These are phyloP conservation scores for Coleophoma eucalyptorum DNA, from an alignment of 2,329 filamentous ascomycete species.

Conservation along the genomic window DNA sequence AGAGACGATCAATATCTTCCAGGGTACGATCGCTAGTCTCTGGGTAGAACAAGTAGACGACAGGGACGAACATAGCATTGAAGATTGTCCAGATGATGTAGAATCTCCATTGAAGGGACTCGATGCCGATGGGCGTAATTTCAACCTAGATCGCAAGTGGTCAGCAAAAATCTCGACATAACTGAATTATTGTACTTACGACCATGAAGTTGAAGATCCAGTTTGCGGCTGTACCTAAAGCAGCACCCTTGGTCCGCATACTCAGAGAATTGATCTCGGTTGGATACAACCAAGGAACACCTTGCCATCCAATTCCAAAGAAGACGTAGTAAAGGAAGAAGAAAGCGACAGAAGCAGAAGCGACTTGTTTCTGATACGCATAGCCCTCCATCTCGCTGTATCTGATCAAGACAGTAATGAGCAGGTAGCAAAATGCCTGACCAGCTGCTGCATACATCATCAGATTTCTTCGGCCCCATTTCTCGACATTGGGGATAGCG, in stretches of 20 bases:
- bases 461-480: neutral
- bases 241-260: slow-evolving; percentile 30
- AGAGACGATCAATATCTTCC: slow-evolving; percentile 6
- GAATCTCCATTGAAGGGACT: slow-evolving; percentile 37
- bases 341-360: neutral
- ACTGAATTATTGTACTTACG: slow-evolving; percentile 1
- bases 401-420: neutral
- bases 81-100: slow-evolving; percentile 37
- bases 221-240: slow-evolving; percentile 29
- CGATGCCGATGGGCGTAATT: slow-evolving; percentile 30
- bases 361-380: slow-evolving; percentile 4
- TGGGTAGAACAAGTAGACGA: slow-evolving; percentile 38
- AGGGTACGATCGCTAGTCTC: slow-evolving; percentile 6
- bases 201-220: slow-evolving; percentile 31
- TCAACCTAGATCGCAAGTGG: slow-evolving; percentile 11
- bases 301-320: neutral
- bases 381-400: slow-evolving; percentile 1
- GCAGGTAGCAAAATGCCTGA: neutral
- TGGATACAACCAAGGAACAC: slow-evolving; percentile 12
- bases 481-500: neutral
- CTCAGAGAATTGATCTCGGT: slow-evolving; percentile 31
- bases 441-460: neutral
- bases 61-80: slow-evolving; percentile 37
- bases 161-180: too few species aligned
- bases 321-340: neutral